phyloP scores from a whole-genome alignment of 2,329 filamentous ascomycete genomes.

The Aureobasidium lini region DNA sequence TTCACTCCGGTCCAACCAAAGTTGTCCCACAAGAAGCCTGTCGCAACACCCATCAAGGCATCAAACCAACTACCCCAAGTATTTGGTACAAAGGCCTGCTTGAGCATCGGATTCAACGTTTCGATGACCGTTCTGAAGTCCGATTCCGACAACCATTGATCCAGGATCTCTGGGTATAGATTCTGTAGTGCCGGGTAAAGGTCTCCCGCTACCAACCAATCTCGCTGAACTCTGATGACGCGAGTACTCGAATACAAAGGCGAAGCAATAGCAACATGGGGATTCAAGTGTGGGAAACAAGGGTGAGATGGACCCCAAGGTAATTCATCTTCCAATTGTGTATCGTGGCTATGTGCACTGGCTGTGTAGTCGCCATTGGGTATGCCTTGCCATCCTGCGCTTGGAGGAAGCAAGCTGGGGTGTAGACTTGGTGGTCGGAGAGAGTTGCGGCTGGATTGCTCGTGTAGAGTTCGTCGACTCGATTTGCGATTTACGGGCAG shows the following conservation, averaged over 20 bases:
- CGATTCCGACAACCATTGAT: constrained; percentile 74
- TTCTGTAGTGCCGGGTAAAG: constrained; percentile 90
- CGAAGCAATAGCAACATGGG: constrained; percentile 75
- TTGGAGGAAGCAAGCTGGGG: background rate
- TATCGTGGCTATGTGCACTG: constrained; percentile 23
- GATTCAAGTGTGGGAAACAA: constrained; percentile 88
- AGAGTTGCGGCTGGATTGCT: constrained; percentile 23
- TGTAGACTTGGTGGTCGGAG: constrained; percentile 16
- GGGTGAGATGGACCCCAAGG: constrained; percentile 92
- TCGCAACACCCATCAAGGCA: constrained; percentile 67
- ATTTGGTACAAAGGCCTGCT: constrained; percentile 74
- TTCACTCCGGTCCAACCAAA: constrained; percentile 72
- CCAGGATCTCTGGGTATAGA: constrained; percentile 90
- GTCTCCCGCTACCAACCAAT: constrained; percentile 84
- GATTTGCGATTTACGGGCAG: constrained; percentile 27
- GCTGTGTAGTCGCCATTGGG: constrained; percentile 8
- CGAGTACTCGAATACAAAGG: constrained; percentile 69
- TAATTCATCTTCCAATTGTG: constrained; percentile 61
- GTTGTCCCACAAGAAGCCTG: constrained; percentile 94
- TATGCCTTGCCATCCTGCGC: background rate
- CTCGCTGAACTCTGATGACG: constrained; percentile 82
- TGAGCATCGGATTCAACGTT: constrained; percentile 69
- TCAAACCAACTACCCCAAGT: constrained; percentile 72
- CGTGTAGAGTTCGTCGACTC: constrained; percentile 25
- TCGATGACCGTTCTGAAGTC: constrained; percentile 80